Evolutionary conservation across 495 filamentous ascomycete genomes (phyloP), one percentile per base, ranked within the genome.

Genomic region (Hypomontagnella monticulosa): DNA sequence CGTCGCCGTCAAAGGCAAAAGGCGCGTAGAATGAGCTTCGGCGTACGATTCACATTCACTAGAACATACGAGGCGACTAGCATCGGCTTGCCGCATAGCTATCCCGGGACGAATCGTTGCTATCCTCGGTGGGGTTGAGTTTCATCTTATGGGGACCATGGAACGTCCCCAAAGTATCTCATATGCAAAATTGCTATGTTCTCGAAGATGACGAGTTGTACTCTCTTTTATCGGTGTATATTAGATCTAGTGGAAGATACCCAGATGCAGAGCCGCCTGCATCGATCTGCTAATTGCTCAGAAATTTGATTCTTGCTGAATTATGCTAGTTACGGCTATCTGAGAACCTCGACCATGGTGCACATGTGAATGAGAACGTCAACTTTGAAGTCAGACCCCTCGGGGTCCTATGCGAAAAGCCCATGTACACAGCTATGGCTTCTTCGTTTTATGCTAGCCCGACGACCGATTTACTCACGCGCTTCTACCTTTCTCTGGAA

Each of bases 1-100:
- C 46, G 72, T 81, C 46, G 81, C 75, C 1, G 75, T 81, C 27
- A 84, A 81, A 18, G 41, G 23, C 33, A 47, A 67, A 33, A 59
- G 38, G 47, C 23, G 23, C 23, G 23, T 6, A 27, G 23, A 27
- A 6, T 27, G 6, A 27, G 23, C 23, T 6, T 27, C 23, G 23
- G 23, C 23, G 6, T 27, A 27, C 23, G 23, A 27, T 23, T 58
- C 4, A 48, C 11, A 27, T 23, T 58, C 4, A 48, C 11, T 40
- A 4, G 42, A 32, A 44, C 9, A 44, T 15, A 9, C n/a, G 10
- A 41, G 4, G 44, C 12, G 19, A 40, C 30, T 47, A 34, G 38
- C 57, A 49, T 59, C 47, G 38, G 11, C 48, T 69, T 32, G 53
- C 52, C 34, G 46, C 46, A 51, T 16, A 30, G 62, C 58, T 37